These are phyloP conservation scores for Pseudogymnoascus sp. DNA, from an alignment of 2,329 filamentous ascomycete species.

Conservation along the genomic window DNA sequence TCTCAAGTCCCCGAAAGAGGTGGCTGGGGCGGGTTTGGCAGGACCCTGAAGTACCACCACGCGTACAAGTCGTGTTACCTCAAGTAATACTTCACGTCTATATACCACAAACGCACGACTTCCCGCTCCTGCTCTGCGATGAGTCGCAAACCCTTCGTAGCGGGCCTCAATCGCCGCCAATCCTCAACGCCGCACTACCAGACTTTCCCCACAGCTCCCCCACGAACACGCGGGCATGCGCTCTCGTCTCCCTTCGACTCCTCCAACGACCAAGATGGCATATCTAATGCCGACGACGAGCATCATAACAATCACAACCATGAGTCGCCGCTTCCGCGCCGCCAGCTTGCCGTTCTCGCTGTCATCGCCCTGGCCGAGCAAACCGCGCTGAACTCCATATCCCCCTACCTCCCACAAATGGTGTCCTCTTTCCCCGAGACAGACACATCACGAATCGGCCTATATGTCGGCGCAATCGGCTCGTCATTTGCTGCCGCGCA, in stretches of 20 bases:
- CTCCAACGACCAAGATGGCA: conserved; percentile 24
- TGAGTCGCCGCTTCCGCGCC: conserved; percentile 64
- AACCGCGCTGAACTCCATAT: conserved; percentile 93
- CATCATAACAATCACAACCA: conserved; percentile 26
- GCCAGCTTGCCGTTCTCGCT: conserved; percentile 76
- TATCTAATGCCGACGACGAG: conserved; percentile 27
- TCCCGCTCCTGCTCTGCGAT: neutral
- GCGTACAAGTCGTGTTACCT: neutral
- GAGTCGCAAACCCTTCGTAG: neutral
- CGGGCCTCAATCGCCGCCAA: conserved; percentile 19
- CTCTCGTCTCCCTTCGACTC: conserved; percentile 28
- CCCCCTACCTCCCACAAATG: conserved; percentile 92
- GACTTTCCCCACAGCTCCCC: conserved; percentile 70
- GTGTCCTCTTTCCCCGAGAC: conserved; percentile 77
- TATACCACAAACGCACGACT: neutral
- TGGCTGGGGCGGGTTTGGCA: neutral
- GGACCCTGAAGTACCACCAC: neutral
- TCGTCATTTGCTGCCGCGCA: conserved; percentile 90
- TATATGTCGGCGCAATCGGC: conserved; percentile 86
- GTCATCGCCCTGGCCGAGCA: conserved; percentile 88
- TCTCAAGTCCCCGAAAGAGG: neutral
- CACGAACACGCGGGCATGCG: conserved; percentile 49
- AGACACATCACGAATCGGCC: conserved; percentile 58
- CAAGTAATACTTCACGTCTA: neutral
- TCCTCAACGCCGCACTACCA: conserved; percentile 58